Evolutionary conservation across 108 stramenopile genomes (phyloP).

Genomic region (Fragilaria radians): DNA sequence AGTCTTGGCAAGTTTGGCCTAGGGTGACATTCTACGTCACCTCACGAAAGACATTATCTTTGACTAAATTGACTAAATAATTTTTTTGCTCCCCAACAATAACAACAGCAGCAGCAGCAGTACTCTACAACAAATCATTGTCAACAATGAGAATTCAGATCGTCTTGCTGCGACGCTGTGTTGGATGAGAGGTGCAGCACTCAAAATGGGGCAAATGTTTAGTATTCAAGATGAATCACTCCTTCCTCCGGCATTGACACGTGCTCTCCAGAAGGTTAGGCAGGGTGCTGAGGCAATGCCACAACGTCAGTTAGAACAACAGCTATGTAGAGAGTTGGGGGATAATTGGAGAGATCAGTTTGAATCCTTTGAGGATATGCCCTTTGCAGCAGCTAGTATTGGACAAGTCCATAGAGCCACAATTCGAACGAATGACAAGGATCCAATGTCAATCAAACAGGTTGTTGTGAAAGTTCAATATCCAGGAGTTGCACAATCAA

Average conservation of each 20-base stretch:
- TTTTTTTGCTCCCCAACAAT: no score
- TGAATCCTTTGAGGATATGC: constrained; percentile 77
- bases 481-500: constrained; percentile 90
- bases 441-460: no score
- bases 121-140: no score
- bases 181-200: constrained; percentile 96
- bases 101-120: no score
- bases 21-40: no score
- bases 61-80: no score
- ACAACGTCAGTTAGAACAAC: constrained; percentile 63
- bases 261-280: constrained; percentile 86
- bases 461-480: constrained; percentile 96
- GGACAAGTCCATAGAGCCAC: constrained; percentile 93
- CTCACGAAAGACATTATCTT: no score
- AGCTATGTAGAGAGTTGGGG: constrained; percentile 79
- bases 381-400: constrained; percentile 96
- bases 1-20: no score
- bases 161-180: constrained; percentile 88
- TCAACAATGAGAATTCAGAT: constrained; percentile 83
- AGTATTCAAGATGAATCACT: constrained; percentile 94
- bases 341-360: constrained; percentile 77
- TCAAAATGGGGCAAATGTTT: constrained; percentile 99
- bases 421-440: constrained; percentile 27
- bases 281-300: constrained; percentile 97
- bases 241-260: constrained; percentile 84